Base-by-base conservation (phyloP, 1,284 basidiomycete genomes). In the Melampsora larici-populina region DNA sequence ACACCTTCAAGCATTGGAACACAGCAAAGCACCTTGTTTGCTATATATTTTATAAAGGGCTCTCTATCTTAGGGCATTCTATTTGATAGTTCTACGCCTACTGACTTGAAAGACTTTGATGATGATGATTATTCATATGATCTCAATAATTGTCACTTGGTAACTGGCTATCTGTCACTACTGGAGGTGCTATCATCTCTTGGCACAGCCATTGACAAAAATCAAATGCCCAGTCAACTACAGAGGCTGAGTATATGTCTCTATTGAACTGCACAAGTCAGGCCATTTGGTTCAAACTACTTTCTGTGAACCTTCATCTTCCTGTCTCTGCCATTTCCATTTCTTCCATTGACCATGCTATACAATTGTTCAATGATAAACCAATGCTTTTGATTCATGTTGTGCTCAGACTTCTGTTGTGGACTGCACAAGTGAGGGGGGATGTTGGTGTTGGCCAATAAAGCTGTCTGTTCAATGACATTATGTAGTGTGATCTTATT, bases 241-340 rank as follows among this genome's bases (percentile, higher is more conserved):
- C 33, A 11, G 33, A 40, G 36, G 64, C 64, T n/a, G 64, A 66
- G 33, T 66, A 33, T 24, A 29, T 66, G 18, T 66, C 64, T 31
- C 11, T 24, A 17, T 33, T 8, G 11, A 24, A 66, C 15, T 36
- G n/a, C 33, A 7, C n/a, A 29, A 66, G 29, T 31, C 11, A 29
- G n/a, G 64, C 29, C 13, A 13, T 33, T 11, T 66, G 33, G 64
- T 17, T 66, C 11, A 8, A 31, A 31, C 7, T 17, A 13, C 64
- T 66, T 49, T 31, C 15, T 66, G 7, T n/a, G 6, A 17, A 31
- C 33, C 13, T 36, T 66, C 7, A 15, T 11, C 8, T 13, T n/a
- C n/a, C n/a, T n/a, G n/a, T n/a, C n/a, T n/a, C n/a, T n/a, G n/a
- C n/a, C n/a, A n/a, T 31, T 18, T 49, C 48, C 21, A 11, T 49